Evolutionary conservation across 768 basidiomycete species (phyloP).

Genomic region (Tricholoma matsutake): DNA sequence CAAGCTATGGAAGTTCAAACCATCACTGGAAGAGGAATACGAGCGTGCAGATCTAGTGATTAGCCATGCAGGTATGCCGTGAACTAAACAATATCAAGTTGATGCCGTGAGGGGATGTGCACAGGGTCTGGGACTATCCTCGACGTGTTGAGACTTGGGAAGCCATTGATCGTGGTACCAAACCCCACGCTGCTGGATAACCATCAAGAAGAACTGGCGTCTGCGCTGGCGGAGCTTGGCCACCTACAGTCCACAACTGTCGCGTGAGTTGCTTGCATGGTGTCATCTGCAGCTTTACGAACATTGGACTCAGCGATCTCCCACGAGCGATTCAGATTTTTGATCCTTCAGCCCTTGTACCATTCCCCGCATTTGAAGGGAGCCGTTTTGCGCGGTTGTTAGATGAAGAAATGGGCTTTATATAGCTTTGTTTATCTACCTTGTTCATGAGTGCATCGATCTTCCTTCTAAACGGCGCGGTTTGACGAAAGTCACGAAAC

Average conservation of each 20-base stretch:
- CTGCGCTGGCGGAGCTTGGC: slow-evolving; percentile 53
- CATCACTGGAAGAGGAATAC: slow-evolving; percentile 65
- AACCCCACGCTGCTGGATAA: slow-evolving; percentile 88
- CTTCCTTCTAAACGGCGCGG: not conserved
- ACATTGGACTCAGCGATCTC: slow-evolving; percentile 41
- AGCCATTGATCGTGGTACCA: slow-evolving; percentile 82
- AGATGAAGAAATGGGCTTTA: slow-evolving; percentile 79
- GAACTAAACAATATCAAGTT: not conserved
- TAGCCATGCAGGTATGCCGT: slow-evolving; percentile 82
- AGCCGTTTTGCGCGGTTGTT: slow-evolving; percentile 63
- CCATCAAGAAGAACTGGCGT: slow-evolving; percentile 89
- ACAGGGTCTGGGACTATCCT: slow-evolving; percentile 94
- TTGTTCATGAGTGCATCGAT: not conserved
- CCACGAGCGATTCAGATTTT: slow-evolving; percentile 51
- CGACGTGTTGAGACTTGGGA: slow-evolving; percentile 73
- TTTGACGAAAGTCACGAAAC: not conserved
- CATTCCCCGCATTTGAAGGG: slow-evolving; percentile 69
- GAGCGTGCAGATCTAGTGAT: slow-evolving; percentile 74
- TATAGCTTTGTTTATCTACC: slow-evolving; percentile 8
- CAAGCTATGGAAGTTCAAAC: slow-evolving; percentile 71
- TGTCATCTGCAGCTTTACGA: not conserved
- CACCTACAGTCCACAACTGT: slow-evolving; percentile 58
- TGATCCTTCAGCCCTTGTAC: slow-evolving; percentile 40
- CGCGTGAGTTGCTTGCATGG: slow-evolving; percentile 42
- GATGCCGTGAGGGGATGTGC: slow-evolving; percentile 1